A percentile compares a stretch with the other conserved stretches of the same genome.
Conservation (phyloP, 2,329 filamentous ascomycete genomes). For the Xylariaceae sp. region DNA sequence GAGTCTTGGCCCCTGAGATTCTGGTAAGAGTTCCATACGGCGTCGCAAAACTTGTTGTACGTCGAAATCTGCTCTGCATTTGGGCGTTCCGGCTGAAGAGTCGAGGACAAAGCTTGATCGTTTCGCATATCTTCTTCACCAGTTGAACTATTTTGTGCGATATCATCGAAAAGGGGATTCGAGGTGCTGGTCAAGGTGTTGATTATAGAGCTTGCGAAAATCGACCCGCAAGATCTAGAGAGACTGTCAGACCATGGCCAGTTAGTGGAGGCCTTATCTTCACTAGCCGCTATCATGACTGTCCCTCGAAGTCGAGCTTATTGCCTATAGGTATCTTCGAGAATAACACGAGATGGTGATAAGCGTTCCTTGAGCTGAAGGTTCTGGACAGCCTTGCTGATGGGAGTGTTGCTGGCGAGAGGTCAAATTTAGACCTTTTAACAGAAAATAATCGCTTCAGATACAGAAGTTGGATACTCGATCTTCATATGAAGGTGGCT, state of each 20-base stretch:
- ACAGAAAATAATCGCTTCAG: too few relatives aligned
- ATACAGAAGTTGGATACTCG: too few relatives aligned
- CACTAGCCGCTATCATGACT: not conserved
- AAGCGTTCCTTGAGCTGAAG: not conserved
- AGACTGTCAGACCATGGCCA: not conserved
- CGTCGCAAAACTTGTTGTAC: not conserved
- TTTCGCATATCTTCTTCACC: not conserved
- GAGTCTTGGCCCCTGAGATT: not conserved
- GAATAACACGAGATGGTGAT: not conserved
- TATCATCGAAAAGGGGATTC: not conserved
- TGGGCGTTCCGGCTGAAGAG: not conserved
- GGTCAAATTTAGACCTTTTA: too few relatives aligned
- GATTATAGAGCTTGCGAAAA: not conserved
- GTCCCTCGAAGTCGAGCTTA: not conserved
- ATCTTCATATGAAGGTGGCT: too few relatives aligned
- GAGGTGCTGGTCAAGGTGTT: not conserved
- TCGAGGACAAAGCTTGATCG: not conserved
- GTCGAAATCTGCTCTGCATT: not conserved
- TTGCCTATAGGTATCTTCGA: not conserved
- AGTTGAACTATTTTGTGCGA: not conserved
- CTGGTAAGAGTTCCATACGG: not conserved
- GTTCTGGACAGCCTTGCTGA: not conserved
- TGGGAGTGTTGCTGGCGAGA: too few relatives aligned
- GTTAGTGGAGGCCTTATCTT: not conserved
- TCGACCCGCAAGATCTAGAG: not conserved